Evolutionary conservation across 441 rosid species (phyloP).

Genomic region (Geranium incanum): DNA sequence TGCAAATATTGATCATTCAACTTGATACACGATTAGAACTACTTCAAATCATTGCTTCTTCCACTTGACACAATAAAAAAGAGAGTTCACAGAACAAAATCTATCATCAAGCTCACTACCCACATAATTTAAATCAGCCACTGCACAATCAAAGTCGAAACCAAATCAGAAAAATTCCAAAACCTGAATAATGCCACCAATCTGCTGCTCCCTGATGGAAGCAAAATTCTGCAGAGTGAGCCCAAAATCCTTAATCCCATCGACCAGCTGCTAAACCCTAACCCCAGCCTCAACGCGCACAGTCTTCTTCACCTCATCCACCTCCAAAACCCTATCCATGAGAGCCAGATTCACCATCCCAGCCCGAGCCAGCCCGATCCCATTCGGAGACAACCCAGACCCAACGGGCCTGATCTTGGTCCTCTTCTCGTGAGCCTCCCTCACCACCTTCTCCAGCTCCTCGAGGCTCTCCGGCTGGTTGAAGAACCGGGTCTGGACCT

Average conservation of each 20-base stretch:
- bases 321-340: slow-evolving; percentile 76
- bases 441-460: slow-evolving; percentile 63
- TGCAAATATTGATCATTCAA: background rate
- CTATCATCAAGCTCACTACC: background rate
- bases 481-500: slow-evolving; percentile 81
- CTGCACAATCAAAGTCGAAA: background rate
- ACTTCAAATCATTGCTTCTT: no score
- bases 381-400: slow-evolving; percentile 89
- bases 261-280: slow-evolving; percentile 78
- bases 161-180: background rate
- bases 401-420: slow-evolving; percentile 78
- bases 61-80: no score
- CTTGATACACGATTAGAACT: background rate
- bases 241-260: slow-evolving; percentile 64
- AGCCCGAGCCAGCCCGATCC: slow-evolving; percentile 72
- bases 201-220: slow-evolving; percentile 92
- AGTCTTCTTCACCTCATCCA: slow-evolving; percentile 70
- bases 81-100: background rate
- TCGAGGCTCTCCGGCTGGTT: slow-evolving; percentile 71
- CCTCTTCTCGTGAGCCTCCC: slow-evolving; percentile 51
- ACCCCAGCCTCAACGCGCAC: slow-evolving; percentile 83
- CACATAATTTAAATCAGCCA: background rate
- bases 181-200: slow-evolving; percentile 92
- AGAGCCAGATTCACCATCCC: slow-evolving; percentile 88
- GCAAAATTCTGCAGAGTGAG: slow-evolving; percentile 89